These are phyloP conservation scores for Backusella liffmaniae DNA, from an alignment of 192 early-diverging fungal species.

Conservation along the genomic window DNA sequence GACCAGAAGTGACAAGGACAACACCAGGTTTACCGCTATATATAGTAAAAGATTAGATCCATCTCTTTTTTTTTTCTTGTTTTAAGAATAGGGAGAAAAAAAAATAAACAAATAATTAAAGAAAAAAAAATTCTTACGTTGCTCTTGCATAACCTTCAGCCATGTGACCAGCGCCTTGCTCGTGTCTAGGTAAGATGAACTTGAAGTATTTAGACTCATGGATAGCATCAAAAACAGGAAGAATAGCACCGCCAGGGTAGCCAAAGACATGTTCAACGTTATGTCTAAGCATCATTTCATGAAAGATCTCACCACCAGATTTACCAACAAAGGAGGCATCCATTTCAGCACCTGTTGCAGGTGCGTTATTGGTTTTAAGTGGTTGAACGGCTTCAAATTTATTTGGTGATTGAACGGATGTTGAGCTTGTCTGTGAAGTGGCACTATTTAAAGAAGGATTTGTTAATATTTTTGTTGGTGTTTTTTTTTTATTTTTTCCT, in stretches of 20 bases:
- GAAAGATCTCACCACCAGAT: constrained; percentile 98
- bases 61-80: not conserved
- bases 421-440: not conserved
- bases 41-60: constrained; percentile 29
- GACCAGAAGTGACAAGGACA: constrained; percentile 85
- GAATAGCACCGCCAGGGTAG: constrained; percentile 97
- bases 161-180: constrained; percentile 99
- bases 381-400: constrained; percentile 10
- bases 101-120: not conserved
- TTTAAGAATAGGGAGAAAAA: not conserved
- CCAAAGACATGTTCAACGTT: constrained; percentile 95
- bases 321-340: constrained; percentile 91
- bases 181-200: constrained; percentile 94
- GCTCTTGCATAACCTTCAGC: constrained; percentile 96
- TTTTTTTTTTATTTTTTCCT: not conserved
- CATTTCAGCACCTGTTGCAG: constrained; percentile 24
- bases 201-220: constrained; percentile 94
- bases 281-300: constrained; percentile 97
- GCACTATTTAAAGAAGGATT: not conserved
- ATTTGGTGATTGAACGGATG: not conserved
- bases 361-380: not conserved
- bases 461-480: not conserved
- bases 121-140: constrained; percentile 47
- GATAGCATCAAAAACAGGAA: constrained; percentile 99
- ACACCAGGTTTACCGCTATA: constrained; percentile 74